Evolutionary conservation across 208 protist genomes (phyloP).

Genomic region (Wallacemonas rigidus): DNA sequence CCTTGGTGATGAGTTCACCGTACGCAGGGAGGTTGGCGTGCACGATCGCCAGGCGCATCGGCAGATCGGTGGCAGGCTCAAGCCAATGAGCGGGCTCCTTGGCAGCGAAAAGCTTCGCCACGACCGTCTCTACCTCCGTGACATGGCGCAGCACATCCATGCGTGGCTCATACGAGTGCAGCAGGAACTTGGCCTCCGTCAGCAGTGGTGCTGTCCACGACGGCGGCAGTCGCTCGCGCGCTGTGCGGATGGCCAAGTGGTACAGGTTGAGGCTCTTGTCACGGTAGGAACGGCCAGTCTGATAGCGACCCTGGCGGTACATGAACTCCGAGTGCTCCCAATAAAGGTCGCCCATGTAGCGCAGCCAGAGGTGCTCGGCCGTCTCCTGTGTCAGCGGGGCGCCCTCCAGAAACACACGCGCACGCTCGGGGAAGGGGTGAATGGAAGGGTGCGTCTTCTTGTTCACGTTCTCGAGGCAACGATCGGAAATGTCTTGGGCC

Average conservation of each 20-base stretch:
- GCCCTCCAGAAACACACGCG: slow-evolving; percentile 75
- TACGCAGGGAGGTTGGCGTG: slow-evolving; percentile 78
- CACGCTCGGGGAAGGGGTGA: slow-evolving; percentile 89
- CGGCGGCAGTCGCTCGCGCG: slow-evolving; percentile 73
- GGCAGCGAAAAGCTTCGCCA: slow-evolving; percentile 68
- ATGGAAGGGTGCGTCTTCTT: slow-evolving; percentile 92
- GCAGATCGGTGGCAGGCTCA: slow-evolving; percentile 77
- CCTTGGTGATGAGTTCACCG: slow-evolving; percentile 73
- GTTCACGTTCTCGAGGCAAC: slow-evolving; percentile 87
- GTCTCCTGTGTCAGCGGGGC: slow-evolving; percentile 90
- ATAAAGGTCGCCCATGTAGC: slow-evolving; percentile 90
- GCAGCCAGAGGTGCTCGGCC: slow-evolving; percentile 90
- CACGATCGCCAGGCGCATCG: slow-evolving; percentile 76
- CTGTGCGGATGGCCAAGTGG: slow-evolving; percentile 78
- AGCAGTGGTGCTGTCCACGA: slow-evolving; percentile 85
- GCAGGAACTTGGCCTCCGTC: slow-evolving; percentile 83
- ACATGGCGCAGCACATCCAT: slow-evolving; percentile 60
- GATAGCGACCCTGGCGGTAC: slow-evolving; percentile 76
- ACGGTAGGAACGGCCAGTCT: slow-evolving; percentile 63
- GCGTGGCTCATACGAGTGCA: slow-evolving; percentile 73
- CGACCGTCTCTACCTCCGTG: slow-evolving; percentile 68
- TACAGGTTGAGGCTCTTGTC: slow-evolving; percentile 86
- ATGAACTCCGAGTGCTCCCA: slow-evolving; percentile 88
- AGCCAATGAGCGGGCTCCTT: slow-evolving; percentile 85
- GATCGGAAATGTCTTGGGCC: slow-evolving; percentile 83